These are phyloP conservation scores for Vaccinium corymbosum DNA, from an alignment of 148 eudicot genomes.

Conservation along the genomic window DNA sequence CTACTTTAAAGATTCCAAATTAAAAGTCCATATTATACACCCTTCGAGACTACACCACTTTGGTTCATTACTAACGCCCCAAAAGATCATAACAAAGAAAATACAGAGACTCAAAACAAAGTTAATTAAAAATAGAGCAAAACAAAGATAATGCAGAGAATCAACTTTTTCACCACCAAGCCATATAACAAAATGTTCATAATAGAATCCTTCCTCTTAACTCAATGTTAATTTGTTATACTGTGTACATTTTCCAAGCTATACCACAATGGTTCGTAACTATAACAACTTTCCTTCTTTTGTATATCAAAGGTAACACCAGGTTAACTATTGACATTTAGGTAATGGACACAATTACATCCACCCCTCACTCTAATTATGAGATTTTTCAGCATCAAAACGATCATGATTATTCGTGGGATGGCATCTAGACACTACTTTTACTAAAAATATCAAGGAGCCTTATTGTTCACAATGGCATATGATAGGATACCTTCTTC, in stretches of 20 bases:
- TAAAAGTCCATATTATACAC: not conserved
- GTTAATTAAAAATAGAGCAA: too few species aligned
- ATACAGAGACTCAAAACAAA: too few species aligned
- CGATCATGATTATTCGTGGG: not conserved
- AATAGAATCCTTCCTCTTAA: not conserved
- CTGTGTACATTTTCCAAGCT: not conserved
- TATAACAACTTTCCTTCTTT: not conserved
- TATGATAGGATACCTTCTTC: not conserved
- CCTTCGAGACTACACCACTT: not conserved
- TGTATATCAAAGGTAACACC: not conserved
- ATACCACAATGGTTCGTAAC: not conserved
- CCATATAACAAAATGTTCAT: not conserved
- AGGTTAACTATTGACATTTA: not conserved
- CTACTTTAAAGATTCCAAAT: not conserved
- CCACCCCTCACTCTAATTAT: too few species aligned
- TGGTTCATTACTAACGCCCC: not conserved
- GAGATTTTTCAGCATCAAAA: too few species aligned
- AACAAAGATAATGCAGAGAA: not conserved
- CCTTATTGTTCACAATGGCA: not conserved
- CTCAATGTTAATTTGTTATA: not conserved
- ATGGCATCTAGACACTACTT: not conserved
- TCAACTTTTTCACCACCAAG: not conserved
- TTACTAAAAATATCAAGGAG: not conserved
- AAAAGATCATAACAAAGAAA: not conserved
- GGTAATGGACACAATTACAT: too few species aligned